Conservation (phyloP, 768 basidiomycete species). For the Boletus edulis region DNA sequence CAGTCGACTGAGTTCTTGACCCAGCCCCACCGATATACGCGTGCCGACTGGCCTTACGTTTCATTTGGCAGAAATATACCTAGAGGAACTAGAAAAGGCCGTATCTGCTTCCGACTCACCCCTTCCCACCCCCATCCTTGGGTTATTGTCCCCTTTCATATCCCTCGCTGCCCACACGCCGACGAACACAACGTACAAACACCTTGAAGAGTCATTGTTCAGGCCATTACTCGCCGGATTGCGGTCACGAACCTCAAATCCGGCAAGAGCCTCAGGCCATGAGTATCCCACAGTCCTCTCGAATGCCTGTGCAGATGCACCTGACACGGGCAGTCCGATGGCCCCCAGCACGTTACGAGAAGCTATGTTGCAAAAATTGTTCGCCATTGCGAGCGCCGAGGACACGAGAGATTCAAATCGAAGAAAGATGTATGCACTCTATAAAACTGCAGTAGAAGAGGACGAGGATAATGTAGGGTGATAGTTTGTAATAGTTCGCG, state of each 20-base stretch:
- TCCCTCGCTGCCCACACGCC: slow-evolving; percentile 66
- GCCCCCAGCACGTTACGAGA: slow-evolving; percentile 42
- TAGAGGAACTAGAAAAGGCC: slow-evolving; percentile 84
- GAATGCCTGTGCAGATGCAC: slow-evolving; percentile 51
- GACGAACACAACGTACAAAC: slow-evolving; percentile 64
- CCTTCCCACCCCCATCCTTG: slow-evolving; percentile 47
- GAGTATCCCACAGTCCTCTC: slow-evolving; percentile 44
- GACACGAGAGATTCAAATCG: slow-evolving; percentile 79
- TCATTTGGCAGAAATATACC: slow-evolving; percentile 86
- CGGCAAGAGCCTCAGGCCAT: slow-evolving; percentile 30
- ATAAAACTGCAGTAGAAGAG: slow-evolving; percentile 61
- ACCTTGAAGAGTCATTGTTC: slow-evolving; percentile 66
- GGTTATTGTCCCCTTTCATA: slow-evolving; percentile 69
- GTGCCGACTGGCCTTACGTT: slow-evolving; percentile 78
- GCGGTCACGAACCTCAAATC: slow-evolving; percentile 35
- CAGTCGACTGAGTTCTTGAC: slow-evolving; percentile 1
- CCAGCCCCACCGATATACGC: slow-evolving; percentile 65
- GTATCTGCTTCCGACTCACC: slow-evolving; percentile 31
- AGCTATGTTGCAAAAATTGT: slow-evolving; percentile 59
- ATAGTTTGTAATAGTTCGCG: not conserved
- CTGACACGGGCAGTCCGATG: slow-evolving; percentile 39
- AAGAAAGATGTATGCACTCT: slow-evolving; percentile 79
- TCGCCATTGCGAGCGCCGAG: slow-evolving; percentile 69
- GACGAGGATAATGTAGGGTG: slow-evolving; percentile 32
- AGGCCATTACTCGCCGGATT: slow-evolving; percentile 66